A percentile compares a stretch with the other conserved stretches of the same genome.
phyloP scores from a whole-genome alignment of 352 stramenopile genomes.

The Phytophthora idaei region DNA sequence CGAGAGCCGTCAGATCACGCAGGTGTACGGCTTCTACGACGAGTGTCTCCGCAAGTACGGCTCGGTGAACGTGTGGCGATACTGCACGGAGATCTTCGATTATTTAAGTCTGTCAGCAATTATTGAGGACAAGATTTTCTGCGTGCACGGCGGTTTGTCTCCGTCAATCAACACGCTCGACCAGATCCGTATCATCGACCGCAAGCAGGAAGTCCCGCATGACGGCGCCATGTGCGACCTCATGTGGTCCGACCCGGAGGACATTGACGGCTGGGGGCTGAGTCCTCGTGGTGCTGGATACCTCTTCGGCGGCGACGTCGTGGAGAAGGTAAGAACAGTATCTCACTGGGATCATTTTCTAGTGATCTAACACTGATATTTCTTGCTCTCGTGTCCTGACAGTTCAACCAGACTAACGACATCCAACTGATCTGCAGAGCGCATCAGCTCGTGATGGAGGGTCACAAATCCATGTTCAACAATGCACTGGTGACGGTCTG shows the following conservation, averaged over 20 bases:
- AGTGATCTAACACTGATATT: slow-evolving; percentile 3
- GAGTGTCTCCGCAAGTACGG: slow-evolving; percentile 98
- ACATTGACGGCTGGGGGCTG: slow-evolving; percentile 99
- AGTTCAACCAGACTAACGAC: slow-evolving; percentile 99
- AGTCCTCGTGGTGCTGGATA: slow-evolving; percentile 97
- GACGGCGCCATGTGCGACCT: slow-evolving; percentile 99
- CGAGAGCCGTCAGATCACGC: slow-evolving; percentile 98
- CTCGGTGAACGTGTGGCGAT: slow-evolving; percentile 98
- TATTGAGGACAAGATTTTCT: slow-evolving; percentile 99
- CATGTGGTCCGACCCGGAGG: slow-evolving; percentile 94
- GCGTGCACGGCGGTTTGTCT: slow-evolving; percentile 98
- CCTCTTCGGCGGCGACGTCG: slow-evolving; percentile 98
- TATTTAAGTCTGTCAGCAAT: slow-evolving; percentile 98
- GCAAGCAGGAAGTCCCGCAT: slow-evolving; percentile 99
- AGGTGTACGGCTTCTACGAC: slow-evolving; percentile 99
- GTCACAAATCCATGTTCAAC: slow-evolving; percentile 97
- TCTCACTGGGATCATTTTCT: not conserved
- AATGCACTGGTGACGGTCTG: slow-evolving; percentile 98
- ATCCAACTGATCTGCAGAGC: slow-evolving; percentile 97
- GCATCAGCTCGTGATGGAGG: slow-evolving; percentile 97
- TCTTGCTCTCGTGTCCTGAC: slow-evolving; percentile 10
- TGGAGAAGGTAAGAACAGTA: slow-evolving; percentile 86
- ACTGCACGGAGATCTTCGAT: slow-evolving; percentile 99
- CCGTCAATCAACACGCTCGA: slow-evolving; percentile 91
- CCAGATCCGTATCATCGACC: slow-evolving; percentile 93